These are phyloP conservation scores for Arabis alpina DNA, from an alignment of 345 rosid species.

Conservation along the genomic window DNA sequence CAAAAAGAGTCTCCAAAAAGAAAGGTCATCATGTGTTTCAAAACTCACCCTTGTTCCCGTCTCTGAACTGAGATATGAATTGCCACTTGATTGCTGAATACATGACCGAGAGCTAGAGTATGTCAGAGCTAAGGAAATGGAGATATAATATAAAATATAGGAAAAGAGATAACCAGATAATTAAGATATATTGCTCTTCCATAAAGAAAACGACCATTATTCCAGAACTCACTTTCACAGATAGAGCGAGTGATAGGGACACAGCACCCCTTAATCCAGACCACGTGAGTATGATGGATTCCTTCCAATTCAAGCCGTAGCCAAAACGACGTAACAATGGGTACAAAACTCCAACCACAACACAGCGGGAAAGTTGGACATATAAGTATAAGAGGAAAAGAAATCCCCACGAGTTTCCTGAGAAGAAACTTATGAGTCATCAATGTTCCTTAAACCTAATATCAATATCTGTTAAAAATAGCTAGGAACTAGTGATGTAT, in stretches of 20 bases:
- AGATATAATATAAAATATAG: not conserved
- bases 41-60: slow-evolving; percentile 80
- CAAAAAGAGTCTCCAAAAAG: not conserved
- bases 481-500: slow-evolving; percentile 8
- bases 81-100: slow-evolving; percentile 67
- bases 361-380: slow-evolving; percentile 71
- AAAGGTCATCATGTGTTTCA: slow-evolving; percentile 10
- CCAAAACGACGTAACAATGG: slow-evolving; percentile 78
- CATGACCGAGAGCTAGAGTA: not conserved
- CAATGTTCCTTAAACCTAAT: not conserved
- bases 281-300: slow-evolving; percentile 83
- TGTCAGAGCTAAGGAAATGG: slow-evolving; percentile 18
- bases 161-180: not conserved
- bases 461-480: not conserved
- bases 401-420: slow-evolving; percentile 87
- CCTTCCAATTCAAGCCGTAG: slow-evolving; percentile 94
- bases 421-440: slow-evolving; percentile 26
- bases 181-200: not conserved
- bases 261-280: slow-evolving; percentile 96
- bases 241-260: slow-evolving; percentile 83
- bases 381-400: slow-evolving; percentile 73
- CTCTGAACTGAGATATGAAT: slow-evolving; percentile 55
- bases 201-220: slow-evolving; percentile 24
- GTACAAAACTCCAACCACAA: slow-evolving; percentile 69
- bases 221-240: slow-evolving; percentile 75